Conservation (phyloP, 139 green algal species). For the Haematococcus lacustris region DNA sequence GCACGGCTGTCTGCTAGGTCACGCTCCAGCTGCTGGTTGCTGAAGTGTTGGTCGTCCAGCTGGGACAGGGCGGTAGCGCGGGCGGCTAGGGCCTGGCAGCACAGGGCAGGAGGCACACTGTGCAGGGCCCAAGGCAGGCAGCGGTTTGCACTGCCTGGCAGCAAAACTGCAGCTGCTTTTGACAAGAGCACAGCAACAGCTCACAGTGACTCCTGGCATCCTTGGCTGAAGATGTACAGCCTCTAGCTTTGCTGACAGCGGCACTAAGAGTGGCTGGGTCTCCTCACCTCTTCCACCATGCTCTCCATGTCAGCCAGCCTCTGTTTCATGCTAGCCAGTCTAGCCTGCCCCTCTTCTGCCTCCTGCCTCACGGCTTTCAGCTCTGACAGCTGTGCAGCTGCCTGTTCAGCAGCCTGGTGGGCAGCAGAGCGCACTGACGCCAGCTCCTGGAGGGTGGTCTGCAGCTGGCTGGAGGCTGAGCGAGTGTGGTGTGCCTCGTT, state of each 20-base stretch:
- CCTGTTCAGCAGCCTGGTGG: neutral
- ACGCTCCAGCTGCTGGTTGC: neutral
- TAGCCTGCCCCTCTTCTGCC: neutral
- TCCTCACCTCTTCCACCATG: neutral
- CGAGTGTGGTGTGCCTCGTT: neutral
- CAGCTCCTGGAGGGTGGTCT: neutral
- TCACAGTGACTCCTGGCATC: neutral
- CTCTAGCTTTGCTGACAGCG: neutral
- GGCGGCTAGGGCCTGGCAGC: neutral
- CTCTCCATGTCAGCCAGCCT: neutral
- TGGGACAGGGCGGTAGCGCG: neutral
- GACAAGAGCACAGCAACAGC: neutral
- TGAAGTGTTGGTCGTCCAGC: neutral
- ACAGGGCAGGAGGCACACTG: neutral
- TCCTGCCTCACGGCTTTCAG: neutral
- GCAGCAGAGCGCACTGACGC: neutral
- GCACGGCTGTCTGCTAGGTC: neutral
- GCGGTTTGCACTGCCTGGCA: neutral
- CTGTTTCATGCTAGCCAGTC: neutral
- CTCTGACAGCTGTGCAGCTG: neutral
- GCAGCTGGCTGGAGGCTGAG: neutral
- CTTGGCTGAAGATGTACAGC: neutral
- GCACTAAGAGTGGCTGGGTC: neutral
- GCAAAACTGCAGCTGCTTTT: neutral
- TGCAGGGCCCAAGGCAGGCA: neutral